Conservation (phyloP, 2,329 filamentous ascomycete species). For the Paraconiothyrium brasiliense region DNA sequence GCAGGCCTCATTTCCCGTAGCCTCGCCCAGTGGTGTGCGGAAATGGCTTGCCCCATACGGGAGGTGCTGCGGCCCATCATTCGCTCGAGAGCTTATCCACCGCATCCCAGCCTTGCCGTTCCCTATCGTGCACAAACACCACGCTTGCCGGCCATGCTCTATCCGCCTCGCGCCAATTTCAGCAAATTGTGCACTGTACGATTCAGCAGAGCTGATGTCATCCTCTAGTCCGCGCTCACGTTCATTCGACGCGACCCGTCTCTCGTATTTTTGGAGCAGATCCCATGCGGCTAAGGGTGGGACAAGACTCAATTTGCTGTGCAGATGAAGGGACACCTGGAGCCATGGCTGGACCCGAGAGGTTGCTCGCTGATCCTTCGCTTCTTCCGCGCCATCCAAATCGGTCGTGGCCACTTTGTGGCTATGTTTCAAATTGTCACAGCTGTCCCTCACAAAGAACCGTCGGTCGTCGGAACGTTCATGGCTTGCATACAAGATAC, state of each 20-base stretch:
- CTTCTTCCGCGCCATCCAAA: background rate
- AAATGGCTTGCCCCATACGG: conserved; percentile 20
- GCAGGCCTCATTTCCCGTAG: conserved; percentile 45
- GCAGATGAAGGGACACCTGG: conserved; percentile 14
- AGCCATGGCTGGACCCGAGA: conserved; percentile 3
- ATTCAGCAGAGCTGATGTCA: conserved; percentile 12
- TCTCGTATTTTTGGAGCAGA: conserved; percentile 7
- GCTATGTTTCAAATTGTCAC: conserved; percentile 12
- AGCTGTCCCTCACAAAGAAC: background rate
- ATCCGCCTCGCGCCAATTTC: conserved; percentile 15
- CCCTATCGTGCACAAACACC: conserved; percentile 7
- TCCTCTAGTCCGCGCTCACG: background rate
- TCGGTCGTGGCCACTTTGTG: conserved; percentile 3
- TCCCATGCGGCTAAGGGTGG: background rate
- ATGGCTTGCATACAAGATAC: conserved; percentile 4
- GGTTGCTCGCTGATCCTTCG: conserved; percentile 24
- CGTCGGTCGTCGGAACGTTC: background rate
- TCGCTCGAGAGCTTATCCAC: conserved; percentile 9
- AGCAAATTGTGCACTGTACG: conserved; percentile 18
- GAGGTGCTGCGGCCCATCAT: conserved; percentile 1
- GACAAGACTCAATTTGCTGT: conserved; percentile 10
- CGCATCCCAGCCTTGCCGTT: conserved; percentile 6
- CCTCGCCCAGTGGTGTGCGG: conserved; percentile 39
- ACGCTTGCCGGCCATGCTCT: background rate
- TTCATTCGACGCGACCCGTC: background rate